Conservation (phyloP, 2,329 filamentous ascomycete genomes). For the Aureobasidium sp. region DNA sequence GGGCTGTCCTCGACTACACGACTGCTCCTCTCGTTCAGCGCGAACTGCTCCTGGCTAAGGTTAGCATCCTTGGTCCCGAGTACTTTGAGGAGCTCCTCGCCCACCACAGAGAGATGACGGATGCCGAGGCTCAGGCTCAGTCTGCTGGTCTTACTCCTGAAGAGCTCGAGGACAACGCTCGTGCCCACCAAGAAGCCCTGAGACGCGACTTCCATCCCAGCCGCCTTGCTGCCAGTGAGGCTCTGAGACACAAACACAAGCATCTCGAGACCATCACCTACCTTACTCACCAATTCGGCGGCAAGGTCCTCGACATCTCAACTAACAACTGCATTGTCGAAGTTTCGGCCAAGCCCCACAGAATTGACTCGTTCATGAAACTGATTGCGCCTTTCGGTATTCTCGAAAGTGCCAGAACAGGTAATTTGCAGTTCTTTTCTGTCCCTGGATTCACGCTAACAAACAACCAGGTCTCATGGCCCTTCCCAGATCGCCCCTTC, state of each 20-base stretch:
- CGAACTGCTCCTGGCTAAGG: conserved; percentile 88
- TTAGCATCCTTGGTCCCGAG: conserved; percentile 93
- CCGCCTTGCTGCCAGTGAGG: conserved; percentile 76
- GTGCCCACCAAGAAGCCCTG: conserved; percentile 27
- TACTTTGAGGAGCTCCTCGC: conserved; percentile 96
- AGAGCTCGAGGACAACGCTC: conserved; percentile 16
- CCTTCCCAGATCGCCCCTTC: conserved; percentile 81
- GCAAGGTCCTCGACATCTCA: conserved; percentile 95
- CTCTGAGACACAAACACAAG: conserved; percentile 92
- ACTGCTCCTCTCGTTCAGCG: conserved; percentile 87
- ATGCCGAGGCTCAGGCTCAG: conserved; percentile 28
- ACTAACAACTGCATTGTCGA: conserved; percentile 98
- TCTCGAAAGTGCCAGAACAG: conserved; percentile 88
- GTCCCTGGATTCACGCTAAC: conserved; percentile 14
- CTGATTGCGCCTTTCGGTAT: conserved; percentile 91
- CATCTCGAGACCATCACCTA: conserved; percentile 95
- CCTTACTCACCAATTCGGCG: conserved; percentile 95
- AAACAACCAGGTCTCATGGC: conserved; percentile 69
- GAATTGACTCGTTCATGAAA: conserved; percentile 98
- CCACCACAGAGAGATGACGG: conserved; percentile 86
- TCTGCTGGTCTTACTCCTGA: conserved; percentile 18
- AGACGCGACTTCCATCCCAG: conserved; percentile 76
- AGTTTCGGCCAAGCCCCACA: conserved; percentile 81
- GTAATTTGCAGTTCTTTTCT: conserved; percentile 26
- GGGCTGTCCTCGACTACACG: conserved; percentile 97